Base-by-base conservation (phyloP, 164 flowering plant species). In the Vitis labrusca region DNA sequence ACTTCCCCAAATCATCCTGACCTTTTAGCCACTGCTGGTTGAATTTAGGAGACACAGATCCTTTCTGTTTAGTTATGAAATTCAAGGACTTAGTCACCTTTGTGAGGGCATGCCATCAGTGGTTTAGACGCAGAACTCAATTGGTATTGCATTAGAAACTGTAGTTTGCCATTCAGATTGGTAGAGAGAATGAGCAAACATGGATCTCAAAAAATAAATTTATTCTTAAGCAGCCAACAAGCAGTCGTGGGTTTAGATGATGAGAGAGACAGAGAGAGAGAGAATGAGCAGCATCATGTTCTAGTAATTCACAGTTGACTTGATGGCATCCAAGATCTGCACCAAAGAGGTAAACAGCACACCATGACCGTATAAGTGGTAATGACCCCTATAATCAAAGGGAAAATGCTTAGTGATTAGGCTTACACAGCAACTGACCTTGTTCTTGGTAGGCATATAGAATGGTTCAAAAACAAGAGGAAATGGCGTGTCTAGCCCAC, bases 401-500 rank as follows among this genome's bases (percentile, higher is more conserved):
- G 0, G 49, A 57, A 37, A 29, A 37, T 37, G 44, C 5, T 48
- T 16, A 16, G 27, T 14, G 37, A 23, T 23, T 23, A 23, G 27
- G 27, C 27, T 23, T 23, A 23, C 27, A 23, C 70, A 63, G 52
- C 0, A 62, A 5, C 74, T 53, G 16, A 85, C 99, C 91, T 93
- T 93, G 82, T 93, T 95, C 79, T 90, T 91, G 52, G 86, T 89
- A 7, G 99, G 98, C 92, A 95, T 74, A 73, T 91, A 93, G 71
- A 95, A 95, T 1, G 99, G 98, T 69, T 95, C 99, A 62, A 88
- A 93, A 11, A 93, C 98, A 37, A 93, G 93, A 48, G 99, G 99
- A 70, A 93, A 93, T 16, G 99, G 99, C 14, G 97, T 95, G 73
- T 95, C 99, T 54, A 93, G 82, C 16, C 99, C 98, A 47, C 99